Evolutionary conservation across 2,329 filamentous ascomycete genomes (phyloP), one percentile per base, ranked within the genome.

Genomic region (Colletotrichum musae): DNA sequence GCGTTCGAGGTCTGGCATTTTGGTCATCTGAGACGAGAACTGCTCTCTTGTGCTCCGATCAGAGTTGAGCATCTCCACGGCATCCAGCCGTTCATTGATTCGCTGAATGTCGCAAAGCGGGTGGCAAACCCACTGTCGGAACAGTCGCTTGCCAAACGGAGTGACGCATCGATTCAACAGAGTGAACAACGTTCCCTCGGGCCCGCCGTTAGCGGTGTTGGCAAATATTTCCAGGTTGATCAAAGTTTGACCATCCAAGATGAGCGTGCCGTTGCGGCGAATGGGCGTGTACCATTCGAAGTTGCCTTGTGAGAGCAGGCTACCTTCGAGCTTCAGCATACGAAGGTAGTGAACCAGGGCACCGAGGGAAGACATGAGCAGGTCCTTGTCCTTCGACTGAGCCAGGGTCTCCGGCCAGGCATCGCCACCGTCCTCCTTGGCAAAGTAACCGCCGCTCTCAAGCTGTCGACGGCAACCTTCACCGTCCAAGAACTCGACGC

Each of bases 221-320:
- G 94, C 89, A 74, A 99, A 99, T 5, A 99, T 89, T 78, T 99
- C 96, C n/a, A 99, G 90, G 76, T 99, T 99, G 84, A 97, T 97
- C 74, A 99, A 86, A 24, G 95, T 98, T 78, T 99, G 96, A 0
- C 96, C 96, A 75, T 99, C 96, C 1, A 99, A 87, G 10, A 99
- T 92, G 52, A 99, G 84, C 36, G 94, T 98, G 13, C 94, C 94
- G 77, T 98, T 97, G 76, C 92, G 92, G 64, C 90, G 89, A 59
- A 99, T 98, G 0, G 96, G 96, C 77, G 93, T 94, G 79, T 99
- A 99, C 87, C 91, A 92, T 60, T 91, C 89, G 77, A 99, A 98
- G 77, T 97, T 97, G 72, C 93, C 92, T 73, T 98, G 93, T 0
- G 94, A 97, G 50, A 99, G 85, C 6, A 98, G 84, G 64, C 93